Base-by-base conservation (phyloP, 805 yeast genomes). In the Tetrapisispora iriomotensis region DNA sequence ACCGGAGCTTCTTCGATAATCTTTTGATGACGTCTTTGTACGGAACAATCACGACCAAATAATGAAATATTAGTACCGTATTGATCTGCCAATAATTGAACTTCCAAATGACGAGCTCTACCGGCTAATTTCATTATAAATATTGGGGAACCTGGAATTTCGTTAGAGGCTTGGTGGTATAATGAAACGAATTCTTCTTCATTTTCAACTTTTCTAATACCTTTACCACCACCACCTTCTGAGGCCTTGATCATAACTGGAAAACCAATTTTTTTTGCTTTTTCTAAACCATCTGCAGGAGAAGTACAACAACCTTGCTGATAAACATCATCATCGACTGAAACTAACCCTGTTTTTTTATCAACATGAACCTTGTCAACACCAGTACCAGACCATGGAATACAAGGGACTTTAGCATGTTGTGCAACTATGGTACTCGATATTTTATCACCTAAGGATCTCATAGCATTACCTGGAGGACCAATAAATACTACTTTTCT, bases 151-250 rank as follows among this genome's bases (percentile, higher is more conserved):
- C 99, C 98, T 21, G 99, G 98, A 39, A 92, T 90, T 70, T 92
- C 99, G 53, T 83, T 83, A 38, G 94, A 85, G 34, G 96, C 98
- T 70, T 92, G 99, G 50, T 79, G 78, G 61, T 90, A 92, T 46
- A 83, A 66, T 21, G 84, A 46, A 30, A 71, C 56, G 50, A 92
- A 92, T 54, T 87, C 83, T 47, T 77, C 79, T 62, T 82, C 95
- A 46, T 71, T 61, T 41, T 84, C 95, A 48, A 87, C 97, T 66
- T 87, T 87, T 71, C 99, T 82, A 64, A 92, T 92, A 75, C 99
- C 99, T 68, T 92, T 92, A 72, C 99, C 99, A 69, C 99, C 99
- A 66, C 99, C 99, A 72, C 99, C 99, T 77, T 92, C 99, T 43
- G 96, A 87, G 36, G 98, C 98, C 66, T 92, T 92, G 60, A 92